Evolutionary conservation across 2,329 filamentous ascomycete species (phyloP).

Genomic region (Verticillium longisporum): DNA sequence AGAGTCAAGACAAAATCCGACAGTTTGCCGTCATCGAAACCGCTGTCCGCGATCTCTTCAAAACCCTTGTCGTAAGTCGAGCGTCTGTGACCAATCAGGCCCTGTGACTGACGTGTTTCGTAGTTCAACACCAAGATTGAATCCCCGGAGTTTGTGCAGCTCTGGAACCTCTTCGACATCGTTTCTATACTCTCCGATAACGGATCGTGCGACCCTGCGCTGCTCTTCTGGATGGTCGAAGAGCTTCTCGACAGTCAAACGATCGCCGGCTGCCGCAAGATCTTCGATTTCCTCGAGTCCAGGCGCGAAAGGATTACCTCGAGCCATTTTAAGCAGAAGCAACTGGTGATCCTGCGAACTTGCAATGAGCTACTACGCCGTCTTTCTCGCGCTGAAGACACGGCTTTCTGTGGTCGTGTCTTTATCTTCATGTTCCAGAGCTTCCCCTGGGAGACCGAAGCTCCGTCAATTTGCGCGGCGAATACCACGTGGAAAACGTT

Average conservation of each 20-base stretch:
- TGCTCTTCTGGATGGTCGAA: conserved; percentile 87
- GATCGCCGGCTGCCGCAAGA: conserved; percentile 79
- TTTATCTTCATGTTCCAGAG: conserved; percentile 99
- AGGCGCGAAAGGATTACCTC: conserved; percentile 82
- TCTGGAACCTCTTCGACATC: conserved; percentile 94
- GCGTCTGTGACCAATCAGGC: not conserved
- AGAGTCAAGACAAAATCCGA: conserved; percentile 34
- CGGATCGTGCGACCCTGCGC: conserved; percentile 67
- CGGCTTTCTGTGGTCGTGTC: conserved; percentile 92
- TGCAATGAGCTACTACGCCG: conserved; percentile 94
- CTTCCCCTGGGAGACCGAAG: conserved; percentile 93
- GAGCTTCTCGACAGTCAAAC: conserved; percentile 95
- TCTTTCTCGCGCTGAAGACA: conserved; percentile 92
- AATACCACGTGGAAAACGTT: conserved; percentile 93
- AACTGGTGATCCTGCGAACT: conserved; percentile 80
- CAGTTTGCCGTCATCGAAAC: conserved; percentile 74
- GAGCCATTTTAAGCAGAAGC: conserved; percentile 74
- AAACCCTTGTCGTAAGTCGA: conserved; percentile 62
- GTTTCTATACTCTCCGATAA: conserved; percentile 82
- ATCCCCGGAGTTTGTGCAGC: conserved; percentile 67
- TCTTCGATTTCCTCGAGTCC: conserved; percentile 95
- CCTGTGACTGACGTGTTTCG: conserved; percentile 5
- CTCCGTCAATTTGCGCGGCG: conserved; percentile 90
- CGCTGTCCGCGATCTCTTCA: conserved; percentile 75
- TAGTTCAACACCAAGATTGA: conserved; percentile 71